Evolutionary conservation across 345 rosid species (phyloP).

Genomic region (Eucalyptus urophylla): DNA sequence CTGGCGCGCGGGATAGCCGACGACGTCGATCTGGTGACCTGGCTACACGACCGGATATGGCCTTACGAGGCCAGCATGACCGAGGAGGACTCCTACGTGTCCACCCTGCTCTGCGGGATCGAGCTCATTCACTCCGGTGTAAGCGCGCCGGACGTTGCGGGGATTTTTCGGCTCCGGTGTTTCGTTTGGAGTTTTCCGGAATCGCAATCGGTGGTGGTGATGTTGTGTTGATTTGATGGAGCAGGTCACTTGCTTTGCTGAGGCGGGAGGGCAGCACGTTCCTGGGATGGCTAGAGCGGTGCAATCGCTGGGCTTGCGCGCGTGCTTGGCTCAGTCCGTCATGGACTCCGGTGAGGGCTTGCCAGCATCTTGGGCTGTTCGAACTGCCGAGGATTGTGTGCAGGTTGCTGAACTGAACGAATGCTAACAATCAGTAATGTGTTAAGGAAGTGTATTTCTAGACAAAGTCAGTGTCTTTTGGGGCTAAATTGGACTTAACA

Average conservation of each 20-base stretch:
- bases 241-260: slow-evolving; percentile 70
- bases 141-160: not conserved
- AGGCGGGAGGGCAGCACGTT: slow-evolving; percentile 71
- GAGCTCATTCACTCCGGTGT: slow-evolving; percentile 67
- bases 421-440: not conserved
- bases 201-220: not conserved
- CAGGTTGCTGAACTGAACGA: slow-evolving; percentile 18
- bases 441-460: not conserved
- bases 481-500: not conserved
- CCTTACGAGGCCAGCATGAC: slow-evolving; percentile 66
- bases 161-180: not conserved
- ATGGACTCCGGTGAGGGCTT: slow-evolving; percentile 66
- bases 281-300: slow-evolving; percentile 59
- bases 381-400: slow-evolving; percentile 42
- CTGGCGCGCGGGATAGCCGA: slow-evolving; percentile 64
- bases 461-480: not conserved
- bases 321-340: slow-evolving; percentile 45
- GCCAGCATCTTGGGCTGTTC: slow-evolving; percentile 47
- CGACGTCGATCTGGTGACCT: slow-evolving; percentile 52
- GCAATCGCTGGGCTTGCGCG: slow-evolving; percentile 49
- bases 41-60: slow-evolving; percentile 63
- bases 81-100: slow-evolving; percentile 47
- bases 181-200: not conserved
- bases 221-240: not conserved
- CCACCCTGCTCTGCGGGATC: slow-evolving; percentile 55